Conservation (phyloP, 2,329 filamentous ascomycete genomes). For the Leptographium flavum region DNA sequence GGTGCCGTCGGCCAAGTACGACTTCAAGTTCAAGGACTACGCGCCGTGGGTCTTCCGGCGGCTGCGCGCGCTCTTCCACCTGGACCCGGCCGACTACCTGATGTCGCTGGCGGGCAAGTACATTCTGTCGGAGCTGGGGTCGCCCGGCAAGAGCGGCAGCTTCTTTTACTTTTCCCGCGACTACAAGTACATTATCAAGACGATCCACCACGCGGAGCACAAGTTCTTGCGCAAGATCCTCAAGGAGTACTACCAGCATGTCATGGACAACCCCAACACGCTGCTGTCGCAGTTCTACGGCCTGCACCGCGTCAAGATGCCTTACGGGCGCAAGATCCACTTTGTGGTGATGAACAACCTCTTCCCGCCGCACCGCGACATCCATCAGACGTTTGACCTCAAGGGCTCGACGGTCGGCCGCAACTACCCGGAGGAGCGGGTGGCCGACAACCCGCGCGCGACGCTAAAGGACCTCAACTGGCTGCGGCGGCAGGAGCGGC, state of each 20-base stretch:
- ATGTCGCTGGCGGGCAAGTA: slow-evolving; percentile 98
- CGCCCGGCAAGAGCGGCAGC: slow-evolving; percentile 93
- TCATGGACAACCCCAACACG: slow-evolving; percentile 87
- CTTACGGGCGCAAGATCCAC: slow-evolving; percentile 95
- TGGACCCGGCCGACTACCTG: slow-evolving; percentile 94
- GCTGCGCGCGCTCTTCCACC: slow-evolving; percentile 70
- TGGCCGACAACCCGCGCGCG: slow-evolving; percentile 78
- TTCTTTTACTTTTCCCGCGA: slow-evolving; percentile 99
- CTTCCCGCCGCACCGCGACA: slow-evolving; percentile 92
- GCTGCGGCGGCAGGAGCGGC: slow-evolving; percentile 68
- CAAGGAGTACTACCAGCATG: slow-evolving; percentile 87
- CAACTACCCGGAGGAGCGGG: slow-evolving; percentile 76
- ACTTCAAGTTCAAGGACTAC: slow-evolving; percentile 99
- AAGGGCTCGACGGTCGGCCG: slow-evolving; percentile 93
- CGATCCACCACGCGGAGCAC: slow-evolving; percentile 90
- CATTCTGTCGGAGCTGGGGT: slow-evolving; percentile 91
- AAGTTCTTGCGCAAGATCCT: slow-evolving; percentile 74
- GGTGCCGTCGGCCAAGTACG: slow-evolving; percentile 95
- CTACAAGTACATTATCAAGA: slow-evolving; percentile 99
- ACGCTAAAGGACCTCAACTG: slow-evolving; percentile 96
- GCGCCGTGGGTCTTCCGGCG: slow-evolving; percentile 98
- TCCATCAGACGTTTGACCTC: slow-evolving; percentile 91
- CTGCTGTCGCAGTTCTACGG: slow-evolving; percentile 96
- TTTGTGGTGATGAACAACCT: slow-evolving; percentile 99
- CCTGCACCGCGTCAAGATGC: slow-evolving; percentile 93